A percentile compares a stretch with the other conserved stretches of the same genome.
Evolutionary conservation across 106 monocot genomes (phyloP).

Genomic region (Allium cepa): DNA sequence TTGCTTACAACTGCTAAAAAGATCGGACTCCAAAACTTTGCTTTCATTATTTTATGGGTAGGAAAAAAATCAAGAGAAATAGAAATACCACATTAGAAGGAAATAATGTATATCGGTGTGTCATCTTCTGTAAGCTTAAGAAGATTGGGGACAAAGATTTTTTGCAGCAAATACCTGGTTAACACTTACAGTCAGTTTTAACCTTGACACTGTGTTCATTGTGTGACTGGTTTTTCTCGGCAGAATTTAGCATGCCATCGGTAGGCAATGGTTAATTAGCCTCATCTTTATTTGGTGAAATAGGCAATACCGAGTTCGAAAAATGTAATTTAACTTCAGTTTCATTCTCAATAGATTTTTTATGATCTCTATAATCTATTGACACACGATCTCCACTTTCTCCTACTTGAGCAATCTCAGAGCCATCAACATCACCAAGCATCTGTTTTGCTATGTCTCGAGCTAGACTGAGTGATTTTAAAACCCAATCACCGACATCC

Average conservation of each 20-base stretch:
- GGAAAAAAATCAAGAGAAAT: background rate
- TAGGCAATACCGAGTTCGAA: background rate
- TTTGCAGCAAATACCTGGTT: conserved; percentile 61
- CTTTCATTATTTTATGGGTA: no score
- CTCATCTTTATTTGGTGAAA: no score
- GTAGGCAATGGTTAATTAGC: conserved; percentile 11
- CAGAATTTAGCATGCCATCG: conserved; percentile 18
- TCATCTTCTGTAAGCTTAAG: conserved; percentile 43
- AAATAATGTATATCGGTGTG: conserved; percentile 48
- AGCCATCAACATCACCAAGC: conserved; percentile 36
- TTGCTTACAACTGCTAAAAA: no score
- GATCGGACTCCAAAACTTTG: no score
- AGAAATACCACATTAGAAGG: conserved; percentile 52
- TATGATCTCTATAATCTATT: background rate
- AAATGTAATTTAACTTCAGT: background rate
- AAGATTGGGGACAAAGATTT: conserved; percentile 42
- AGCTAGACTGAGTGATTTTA: conserved; percentile 34
- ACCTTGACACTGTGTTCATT: background rate
- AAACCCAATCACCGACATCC: conserved; percentile 26
- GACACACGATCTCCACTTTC: conserved; percentile 41
- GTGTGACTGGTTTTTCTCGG: conserved; percentile 8
- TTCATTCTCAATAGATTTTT: conserved; percentile 9
- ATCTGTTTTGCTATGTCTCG: conserved; percentile 29
- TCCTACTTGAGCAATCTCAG: conserved; percentile 36
- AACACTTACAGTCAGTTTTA: conserved; percentile 22